Conservation (phyloP, 1,284 basidiomycete genomes). For the Coriolopsis trogii region DNA sequence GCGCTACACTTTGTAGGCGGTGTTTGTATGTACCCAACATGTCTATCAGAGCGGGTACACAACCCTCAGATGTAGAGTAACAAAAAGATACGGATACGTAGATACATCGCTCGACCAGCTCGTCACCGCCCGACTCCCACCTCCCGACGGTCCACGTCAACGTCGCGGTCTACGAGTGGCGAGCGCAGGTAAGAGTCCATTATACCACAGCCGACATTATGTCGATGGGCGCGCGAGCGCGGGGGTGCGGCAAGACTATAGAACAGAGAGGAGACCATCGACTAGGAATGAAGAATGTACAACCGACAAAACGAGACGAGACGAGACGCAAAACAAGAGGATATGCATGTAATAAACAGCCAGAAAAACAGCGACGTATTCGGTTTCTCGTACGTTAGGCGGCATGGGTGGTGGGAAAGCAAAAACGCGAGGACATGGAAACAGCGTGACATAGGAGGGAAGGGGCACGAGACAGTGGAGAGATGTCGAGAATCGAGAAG, state of each 20-base stretch:
- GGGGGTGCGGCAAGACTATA: background rate
- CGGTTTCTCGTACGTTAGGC: no score
- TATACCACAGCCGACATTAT: slow-evolving; percentile 1
- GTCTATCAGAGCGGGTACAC: no score
- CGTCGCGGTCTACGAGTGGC: no score
- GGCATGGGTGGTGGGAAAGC: background rate
- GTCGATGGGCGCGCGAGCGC: background rate
- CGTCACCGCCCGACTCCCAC: no score
- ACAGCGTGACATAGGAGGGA: background rate
- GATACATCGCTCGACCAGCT: no score
- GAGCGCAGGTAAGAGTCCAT: no score
- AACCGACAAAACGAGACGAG: slow-evolving; percentile 12
- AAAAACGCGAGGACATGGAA: background rate
- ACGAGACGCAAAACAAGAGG: slow-evolving; percentile 5
- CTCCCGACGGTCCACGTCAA: no score
- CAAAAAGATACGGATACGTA: no score
- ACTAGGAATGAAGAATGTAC: slow-evolving; percentile 1
- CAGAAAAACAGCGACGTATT: background rate
- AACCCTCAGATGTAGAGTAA: no score
- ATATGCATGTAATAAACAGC: slow-evolving; percentile 19
- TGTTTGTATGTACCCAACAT: no score
- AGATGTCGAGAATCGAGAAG: background rate
- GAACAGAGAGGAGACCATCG: slow-evolving; percentile 2
- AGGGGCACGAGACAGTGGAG: background rate
- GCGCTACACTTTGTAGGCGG: no score